Evolutionary conservation across 352 stramenopile species (phyloP), one percentile per base, ranked within the genome.

Genomic region (Peronospora farinosa): DNA sequence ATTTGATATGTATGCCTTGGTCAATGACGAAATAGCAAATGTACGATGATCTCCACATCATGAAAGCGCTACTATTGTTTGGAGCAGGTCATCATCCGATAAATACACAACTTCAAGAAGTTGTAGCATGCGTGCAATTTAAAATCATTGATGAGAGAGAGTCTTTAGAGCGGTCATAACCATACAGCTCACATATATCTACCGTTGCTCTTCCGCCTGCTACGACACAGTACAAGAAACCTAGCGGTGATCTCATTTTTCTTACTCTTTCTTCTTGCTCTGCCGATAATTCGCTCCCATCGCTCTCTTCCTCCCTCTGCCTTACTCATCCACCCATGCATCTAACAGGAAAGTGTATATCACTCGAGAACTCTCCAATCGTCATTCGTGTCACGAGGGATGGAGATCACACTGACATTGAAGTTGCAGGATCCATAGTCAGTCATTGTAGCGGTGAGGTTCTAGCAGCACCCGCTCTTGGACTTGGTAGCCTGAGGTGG

Each of bases 391-490:
- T 32, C 54, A 51, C 25, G 40, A 59, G 46, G 28, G 51, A 61
- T 60, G 37, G 44, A 60, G 50, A 56, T 56, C 32, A 43, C 46
- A 62, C 37, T 69, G 51, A 41, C 38, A 40, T 58, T 51, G 40
- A 61, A 64, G 44, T 49, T 54, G 52, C 57, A 67, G 61, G 47
- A 57, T 62, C 37, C 57, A 65, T 47, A 61, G 58, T 63, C 48
- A 63, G 58, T 59, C 45, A 28, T 47, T 52, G 16, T 49, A 65
- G 49, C 35, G 62, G 40, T 54, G 35, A 57, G 17, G 36, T 43
- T 58, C 82, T 87, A 93, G 65, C 83, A 93, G 65, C 83, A 93
- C 42, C 78, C 77, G 31, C 59, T 69, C 57, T 89, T 89, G 19
- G 66, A 78, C 67, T 91, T 93, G 38, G 73, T 69, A n/a, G 80